Conservation (phyloP, 805 yeast genomes). For the Hanseniaspora guilliermondii region DNA sequence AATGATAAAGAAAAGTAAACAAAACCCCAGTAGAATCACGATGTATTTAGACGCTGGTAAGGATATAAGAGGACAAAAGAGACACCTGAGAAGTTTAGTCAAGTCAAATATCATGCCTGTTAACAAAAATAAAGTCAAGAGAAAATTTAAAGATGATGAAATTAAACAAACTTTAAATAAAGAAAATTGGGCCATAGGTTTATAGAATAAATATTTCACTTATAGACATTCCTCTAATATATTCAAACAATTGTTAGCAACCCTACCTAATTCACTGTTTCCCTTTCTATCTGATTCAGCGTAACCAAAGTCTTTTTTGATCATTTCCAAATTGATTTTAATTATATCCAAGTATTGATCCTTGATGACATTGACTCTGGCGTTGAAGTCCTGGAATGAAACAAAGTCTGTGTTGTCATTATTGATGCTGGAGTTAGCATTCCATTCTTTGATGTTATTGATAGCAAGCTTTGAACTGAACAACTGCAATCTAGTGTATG, state of each 20-base stretch:
- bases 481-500: constrained; percentile 9
- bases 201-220: background rate
- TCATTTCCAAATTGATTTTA: constrained; percentile 9
- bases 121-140: background rate
- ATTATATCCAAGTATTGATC: constrained; percentile 5
- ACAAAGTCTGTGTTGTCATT: background rate
- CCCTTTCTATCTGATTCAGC: constrained; percentile 1
- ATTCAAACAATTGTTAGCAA: constrained; percentile 12
- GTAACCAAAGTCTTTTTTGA: constrained; percentile 10
- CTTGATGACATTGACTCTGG: constrained; percentile 4
- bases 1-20: background rate
- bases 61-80: background rate
- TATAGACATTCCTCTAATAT: constrained; percentile 5
- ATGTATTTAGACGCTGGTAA: background rate
- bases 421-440: background rate
- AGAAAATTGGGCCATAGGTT: background rate
- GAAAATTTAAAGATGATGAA: background rate
- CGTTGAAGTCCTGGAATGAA: constrained; percentile 12
- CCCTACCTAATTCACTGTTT: constrained; percentile 11
- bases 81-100: background rate
- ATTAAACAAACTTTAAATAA: background rate
- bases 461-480: constrained; percentile 6
- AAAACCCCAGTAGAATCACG: background rate
- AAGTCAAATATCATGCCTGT: background rate
- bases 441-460: constrained; percentile 12